Evolutionary conservation across 257 asterid genomes (phyloP), one percentile per base, ranked within the genome.

Genomic region (Cynanchum wilfordii): DNA sequence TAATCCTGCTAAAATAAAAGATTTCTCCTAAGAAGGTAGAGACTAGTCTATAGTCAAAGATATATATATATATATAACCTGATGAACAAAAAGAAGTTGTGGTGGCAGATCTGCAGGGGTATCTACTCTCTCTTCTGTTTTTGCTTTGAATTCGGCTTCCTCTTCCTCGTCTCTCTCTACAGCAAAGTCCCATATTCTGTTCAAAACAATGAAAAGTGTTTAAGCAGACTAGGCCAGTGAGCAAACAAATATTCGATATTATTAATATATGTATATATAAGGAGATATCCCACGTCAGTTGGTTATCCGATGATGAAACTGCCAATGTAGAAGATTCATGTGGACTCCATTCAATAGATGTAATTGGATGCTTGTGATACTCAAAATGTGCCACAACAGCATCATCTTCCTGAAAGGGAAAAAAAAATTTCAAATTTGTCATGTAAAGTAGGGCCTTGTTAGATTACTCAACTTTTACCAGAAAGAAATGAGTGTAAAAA

Each of bases 281-380:
- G 22, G 73, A 73, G 78, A 79, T 65, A 66, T 75, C 87, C 83
- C 78, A 95, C 98, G 97, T 90, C 25, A 95, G 83, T 81, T 90
- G 98, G 82, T 92, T 83, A 82, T 95, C 96, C 3, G 97, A 76
- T 74, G 99, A 90, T 66, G 98, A 80, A 62, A 87, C 96, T 5
- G 99, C 96, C 88, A 95, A 79, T 50, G 96, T 88, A 63, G 98
- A 95, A 47, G 93, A 88, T 87, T 95, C 99, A 38, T 92, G 96
- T 0, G 98, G 97, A 73, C 97, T 90, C 99, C 99, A 92, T 85
- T 95, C 98, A 15, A 92, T 87, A 65, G 99, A 95, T 82, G 99
- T 91, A 72, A 94, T 91, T 59, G 99, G 97, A 77, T 90, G 97
- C 77, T 89, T 95, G 79, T 90, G 99, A 78, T 92, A 90, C 11